Base-by-base conservation (phyloP, 352 stramenopile species). In the Blastocystis sp. region DNA sequence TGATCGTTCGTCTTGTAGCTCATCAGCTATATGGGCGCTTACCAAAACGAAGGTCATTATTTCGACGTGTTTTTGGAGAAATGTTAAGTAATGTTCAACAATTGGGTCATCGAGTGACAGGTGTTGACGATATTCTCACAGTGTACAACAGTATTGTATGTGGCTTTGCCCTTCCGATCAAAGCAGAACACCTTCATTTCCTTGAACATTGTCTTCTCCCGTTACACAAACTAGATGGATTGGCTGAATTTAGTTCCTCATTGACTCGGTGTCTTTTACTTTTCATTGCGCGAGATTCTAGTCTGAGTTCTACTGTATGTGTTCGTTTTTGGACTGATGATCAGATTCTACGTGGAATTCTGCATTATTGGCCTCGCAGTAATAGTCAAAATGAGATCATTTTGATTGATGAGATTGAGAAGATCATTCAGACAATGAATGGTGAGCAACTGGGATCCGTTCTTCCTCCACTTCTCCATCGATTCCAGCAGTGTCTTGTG, bases 131-230 rank as follows among this genome's bases (percentile, higher is more conserved):
- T 19, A 78, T 78, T 32, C 39, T 78, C 27, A 78, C 66, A 6
- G 42, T 78, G 9, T 78, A 78, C 66, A 78, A 24, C 66, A 54
- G 27, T 24, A 78, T 78, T 49, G 66, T 78, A n/a, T 78, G 66
- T 11, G 66, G 66, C 12, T 78, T 78, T 29, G 42, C 49, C 24
- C 24, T 56, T 1, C 66, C 66, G 14, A 78, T 78, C 27, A 56
- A 27, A n/a, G 11, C 35, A 24, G 66, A 78, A 32, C 66, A 78
- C 39, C 21, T 78, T 9, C 66, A 56, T 11, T 78, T 78, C 27
- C 46, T 78, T 7, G 29, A 56, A 39, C 66, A 78, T 32, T 78
- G 66, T 58, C 42, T 78, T 29, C 66, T 78, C 16, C 66, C 66
- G 32, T 49, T 78, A 24, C 66, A 78, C 66, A 56, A 56, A 14